These are phyloP conservation scores for Thelonectria olida DNA, from an alignment of 2,329 filamentous ascomycete genomes.

Conservation along the genomic window DNA sequence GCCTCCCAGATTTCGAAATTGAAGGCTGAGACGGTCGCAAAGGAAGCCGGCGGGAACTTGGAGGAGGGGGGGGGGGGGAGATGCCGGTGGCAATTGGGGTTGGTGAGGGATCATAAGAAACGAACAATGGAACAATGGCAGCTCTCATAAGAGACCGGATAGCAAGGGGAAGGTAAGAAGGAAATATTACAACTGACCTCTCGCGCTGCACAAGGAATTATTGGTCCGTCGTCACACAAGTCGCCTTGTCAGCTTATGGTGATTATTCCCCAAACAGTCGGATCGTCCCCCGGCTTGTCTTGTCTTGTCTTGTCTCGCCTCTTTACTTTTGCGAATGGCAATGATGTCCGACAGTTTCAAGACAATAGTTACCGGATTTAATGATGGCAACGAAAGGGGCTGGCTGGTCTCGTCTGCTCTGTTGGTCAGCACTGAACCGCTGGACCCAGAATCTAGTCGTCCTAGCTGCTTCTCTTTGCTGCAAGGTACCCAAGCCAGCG, in stretches of 20 bases:
- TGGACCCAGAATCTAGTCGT: slow-evolving; percentile 17
- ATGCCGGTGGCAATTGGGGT: neutral
- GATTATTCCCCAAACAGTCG: slow-evolving; percentile 3
- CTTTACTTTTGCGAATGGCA: slow-evolving; percentile 1
- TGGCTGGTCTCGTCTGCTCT: neutral
- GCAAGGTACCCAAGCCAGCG: slow-evolving; percentile 4
- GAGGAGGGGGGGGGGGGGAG: neutral
- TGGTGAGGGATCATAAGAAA: neutral
- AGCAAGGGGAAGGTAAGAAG: slow-evolving; percentile 10
- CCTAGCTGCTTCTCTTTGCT: slow-evolving; percentile 14
- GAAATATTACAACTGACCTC: slow-evolving; percentile 35
- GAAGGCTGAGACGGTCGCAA: neutral
- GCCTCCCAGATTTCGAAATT: slow-evolving; percentile 8
- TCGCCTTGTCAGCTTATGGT: slow-evolving; percentile 6
- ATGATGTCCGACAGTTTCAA: neutral
- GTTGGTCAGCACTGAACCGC: slow-evolving; percentile 16
- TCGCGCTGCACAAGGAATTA: slow-evolving; percentile 18
- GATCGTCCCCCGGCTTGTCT: neutral
- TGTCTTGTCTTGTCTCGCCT: neutral
- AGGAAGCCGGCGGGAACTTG: neutral
- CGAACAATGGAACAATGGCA: slow-evolving; percentile 6
- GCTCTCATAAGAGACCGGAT: neutral
- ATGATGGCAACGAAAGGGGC: neutral
- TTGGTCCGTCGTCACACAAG: slow-evolving; percentile 2
- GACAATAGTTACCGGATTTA: neutral